Base-by-base conservation (phyloP, 2,329 filamentous ascomycete species). In the Exophiala oligosperma region DNA sequence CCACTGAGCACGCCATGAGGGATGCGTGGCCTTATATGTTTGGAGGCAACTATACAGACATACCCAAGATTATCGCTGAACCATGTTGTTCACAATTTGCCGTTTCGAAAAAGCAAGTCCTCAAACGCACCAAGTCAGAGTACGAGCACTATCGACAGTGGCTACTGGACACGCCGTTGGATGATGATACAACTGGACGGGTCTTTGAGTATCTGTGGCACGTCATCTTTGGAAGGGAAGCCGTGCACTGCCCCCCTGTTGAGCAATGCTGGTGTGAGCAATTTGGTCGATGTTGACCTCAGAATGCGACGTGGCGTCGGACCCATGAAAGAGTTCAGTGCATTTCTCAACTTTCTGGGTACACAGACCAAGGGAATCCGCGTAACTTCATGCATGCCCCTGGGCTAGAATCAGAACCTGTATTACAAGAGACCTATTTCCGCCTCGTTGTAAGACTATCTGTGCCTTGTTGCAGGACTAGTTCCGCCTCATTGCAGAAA, bases 71-170 rank as follows among this genome's bases (percentile, higher is more conserved):
- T 11, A 60, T 77, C 9, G 76, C 32, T 87, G 7, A 83, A 78
- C 77, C 83, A n/a, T 88, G 85, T 68, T 88, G 85, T 70, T 83
- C 84, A 17, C 85, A 88, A 69, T 88, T 88, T 61, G 85, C 81
- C 0, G 80, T 87, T 5, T 82, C 82, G 2, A 73, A 77, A 6
- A 77, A 81, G 5, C 78, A 78, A 47, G 76, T 88, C 29, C 75
- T 67, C 6, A 69, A 72, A 47, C 74, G 83, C 35, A 76, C 82
- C 2, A 70, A 71, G 46, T 74, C 75, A 8, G 82, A 84, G 58
- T 88, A 88, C 63, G 66, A 81, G 14, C 77, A 76, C 40, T 83
- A 81, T 67, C 76, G 84, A 3, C 72, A 84, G 47, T 88, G 85
- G 86, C 63, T 88, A 41, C 67, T 85, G n/a, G 74, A 77, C 8